phyloP scores from a whole-genome alignment of 202 grass and related monocot species.

The Brachypodium distachyon region DNA sequence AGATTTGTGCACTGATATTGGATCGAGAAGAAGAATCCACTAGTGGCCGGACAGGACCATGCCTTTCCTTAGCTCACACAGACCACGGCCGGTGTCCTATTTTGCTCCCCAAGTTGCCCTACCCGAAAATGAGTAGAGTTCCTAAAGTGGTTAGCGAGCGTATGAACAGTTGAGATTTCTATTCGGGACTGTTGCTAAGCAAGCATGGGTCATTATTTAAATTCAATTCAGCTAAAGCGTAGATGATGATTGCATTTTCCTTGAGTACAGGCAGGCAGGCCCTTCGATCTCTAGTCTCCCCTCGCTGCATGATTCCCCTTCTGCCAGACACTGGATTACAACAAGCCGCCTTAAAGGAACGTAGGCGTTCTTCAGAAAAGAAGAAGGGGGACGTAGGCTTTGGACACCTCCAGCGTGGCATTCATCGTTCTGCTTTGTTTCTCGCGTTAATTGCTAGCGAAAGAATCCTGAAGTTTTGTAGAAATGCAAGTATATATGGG shows the following conservation, averaged over 20 bases:
- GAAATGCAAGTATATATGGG: no score
- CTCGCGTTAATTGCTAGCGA: background rate
- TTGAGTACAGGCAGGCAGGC: conserved; percentile 12
- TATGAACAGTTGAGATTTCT: conserved; percentile 28
- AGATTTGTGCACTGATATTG: background rate
- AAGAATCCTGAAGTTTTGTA: background rate
- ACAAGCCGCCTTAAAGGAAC: background rate
- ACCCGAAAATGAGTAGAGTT: background rate
- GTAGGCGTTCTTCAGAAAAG: no score
- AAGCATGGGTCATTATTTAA: conserved; percentile 33
- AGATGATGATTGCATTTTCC: conserved; percentile 5
- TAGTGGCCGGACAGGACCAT: conserved; percentile 19
- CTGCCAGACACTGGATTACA: background rate
- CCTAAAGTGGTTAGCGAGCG: background rate
- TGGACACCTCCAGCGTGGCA: conserved; percentile 7
- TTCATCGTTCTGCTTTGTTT: background rate
- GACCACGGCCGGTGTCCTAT: conserved; percentile 10
- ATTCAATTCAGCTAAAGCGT: conserved; percentile 10
- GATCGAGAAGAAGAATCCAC: background rate
- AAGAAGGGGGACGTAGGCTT: background rate
- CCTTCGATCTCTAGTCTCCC: background rate
- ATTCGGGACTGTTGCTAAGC: conserved; percentile 27
- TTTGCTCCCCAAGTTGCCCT: conserved; percentile 31
- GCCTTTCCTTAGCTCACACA: conserved; percentile 6
- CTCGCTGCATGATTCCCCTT: background rate